Conservation (phyloP, 2,329 filamentous ascomycete species). For the Trichoderma brevicompactum region DNA sequence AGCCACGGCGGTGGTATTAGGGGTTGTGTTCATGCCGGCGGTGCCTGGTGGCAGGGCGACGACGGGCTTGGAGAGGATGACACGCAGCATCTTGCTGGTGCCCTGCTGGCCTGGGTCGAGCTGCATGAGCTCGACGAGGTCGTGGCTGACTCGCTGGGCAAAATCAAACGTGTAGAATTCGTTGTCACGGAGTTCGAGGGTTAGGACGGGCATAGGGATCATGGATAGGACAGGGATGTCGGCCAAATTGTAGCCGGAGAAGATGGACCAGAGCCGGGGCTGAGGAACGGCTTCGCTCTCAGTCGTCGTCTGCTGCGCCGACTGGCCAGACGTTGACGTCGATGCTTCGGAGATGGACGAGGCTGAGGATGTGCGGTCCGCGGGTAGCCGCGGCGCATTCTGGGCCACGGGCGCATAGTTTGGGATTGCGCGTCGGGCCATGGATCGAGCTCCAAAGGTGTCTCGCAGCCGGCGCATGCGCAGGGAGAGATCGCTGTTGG, state of each 20-base stretch:
- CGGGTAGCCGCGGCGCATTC: constrained; percentile 29
- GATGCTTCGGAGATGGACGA: constrained; percentile 27
- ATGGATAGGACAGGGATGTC: constrained; percentile 40
- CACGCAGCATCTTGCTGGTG: constrained; percentile 30
- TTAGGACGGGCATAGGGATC: constrained; percentile 40
- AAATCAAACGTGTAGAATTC: constrained; percentile 41
- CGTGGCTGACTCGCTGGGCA: constrained; percentile 38
- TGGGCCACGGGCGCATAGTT: constrained; percentile 29
- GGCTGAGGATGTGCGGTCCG: constrained; percentile 30
- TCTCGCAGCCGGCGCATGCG: constrained; percentile 40
- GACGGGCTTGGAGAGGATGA: constrained; percentile 25
- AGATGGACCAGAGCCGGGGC: constrained; percentile 33
- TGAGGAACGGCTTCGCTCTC: constrained; percentile 27
- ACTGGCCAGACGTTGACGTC: constrained; percentile 15
- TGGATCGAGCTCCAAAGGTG: constrained; percentile 33
- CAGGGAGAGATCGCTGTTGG: constrained; percentile 41
- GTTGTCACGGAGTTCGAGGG: constrained; percentile 40
- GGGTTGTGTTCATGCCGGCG: constrained; percentile 17
- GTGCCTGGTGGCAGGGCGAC: neutral
- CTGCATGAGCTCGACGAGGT: constrained; percentile 38
- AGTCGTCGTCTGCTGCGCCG: neutral
- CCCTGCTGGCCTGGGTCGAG: constrained; percentile 26
- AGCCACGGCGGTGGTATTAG: neutral
- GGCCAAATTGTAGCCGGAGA: constrained; percentile 41
- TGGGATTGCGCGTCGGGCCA: constrained; percentile 29